Evolutionary conservation across 208 protist species (phyloP), one percentile per base, ranked within the genome.

Genomic region (Blechomonas ayalai): DNA sequence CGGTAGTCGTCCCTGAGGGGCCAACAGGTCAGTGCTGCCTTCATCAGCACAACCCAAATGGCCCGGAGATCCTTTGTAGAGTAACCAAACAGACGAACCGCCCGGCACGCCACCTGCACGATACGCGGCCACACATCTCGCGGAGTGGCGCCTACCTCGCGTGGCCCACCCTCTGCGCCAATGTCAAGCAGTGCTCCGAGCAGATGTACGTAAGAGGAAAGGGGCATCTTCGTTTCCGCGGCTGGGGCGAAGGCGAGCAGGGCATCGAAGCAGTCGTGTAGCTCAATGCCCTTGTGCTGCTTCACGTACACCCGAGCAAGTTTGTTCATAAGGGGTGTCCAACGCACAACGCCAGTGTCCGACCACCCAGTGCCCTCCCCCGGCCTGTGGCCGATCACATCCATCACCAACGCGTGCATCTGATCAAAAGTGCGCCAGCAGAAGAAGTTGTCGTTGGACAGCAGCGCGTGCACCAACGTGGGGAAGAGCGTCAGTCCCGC

Each of bases 371-470:
- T 33, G 18, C 5, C 13, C 13, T 15, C 6, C 5, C 37, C 37
- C 26, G 54, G 12, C 15, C 53, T 33, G 13, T 39, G 58, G 32
- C 9, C 27, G 19, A 86, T 36, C 2, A 65, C 46, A 16, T 49
- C 40, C 3, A 45, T 23, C 4, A 86, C 16, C 6, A 82, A 47
- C 1, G 29, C 10, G 42, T 90, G 40, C 81, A 90, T 86, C 29
- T 29, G 25, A 1, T 42, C 43, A 32, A 90, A 79, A 1, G 53
- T 47, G 13, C 32, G 12, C 22, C 58, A 31, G 13, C 41, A 55
- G 66, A 84, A 90, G 49, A 83, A 90, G 59, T 65, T 57, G 53
- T 90, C 82, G 48, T 82, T 90, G 18, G 37, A 52, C 23, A 86
- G 66, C 42, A 90, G 53, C 20, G 70, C 73, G 28, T 73, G 59